These are phyloP conservation scores for Leccinum broughii DNA, from an alignment of 768 basidiomycete genomes.

Conservation along the genomic window DNA sequence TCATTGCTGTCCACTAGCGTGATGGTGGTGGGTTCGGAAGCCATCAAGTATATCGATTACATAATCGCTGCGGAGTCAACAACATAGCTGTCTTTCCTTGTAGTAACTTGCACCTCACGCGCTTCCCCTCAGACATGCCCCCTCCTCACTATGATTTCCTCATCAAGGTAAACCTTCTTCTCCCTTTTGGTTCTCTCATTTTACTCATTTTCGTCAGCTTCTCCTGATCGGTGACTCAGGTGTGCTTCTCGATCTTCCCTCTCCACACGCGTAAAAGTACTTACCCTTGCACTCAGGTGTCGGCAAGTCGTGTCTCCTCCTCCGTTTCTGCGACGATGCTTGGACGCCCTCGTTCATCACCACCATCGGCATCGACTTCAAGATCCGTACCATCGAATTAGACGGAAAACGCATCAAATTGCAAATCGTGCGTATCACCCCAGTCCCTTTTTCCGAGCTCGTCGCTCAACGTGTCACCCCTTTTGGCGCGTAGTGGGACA, in stretches of 20 bases:
- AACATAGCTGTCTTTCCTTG: too few relatives aligned
- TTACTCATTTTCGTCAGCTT: conserved; percentile 49
- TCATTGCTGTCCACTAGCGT: conserved; percentile 71
- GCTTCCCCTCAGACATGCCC: conserved; percentile 53
- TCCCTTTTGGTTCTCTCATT: background rate
- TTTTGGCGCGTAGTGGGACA: conserved; percentile 79
- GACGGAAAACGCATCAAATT: conserved; percentile 98
- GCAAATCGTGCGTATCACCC: conserved; percentile 81
- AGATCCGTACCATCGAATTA: conserved; percentile 97
- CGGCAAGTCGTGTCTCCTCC: conserved; percentile 93
- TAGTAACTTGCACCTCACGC: background rate
- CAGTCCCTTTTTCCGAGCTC: background rate
- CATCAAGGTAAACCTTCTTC: conserved; percentile 66
- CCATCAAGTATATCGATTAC: conserved; percentile 6
- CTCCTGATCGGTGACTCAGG: conserved; percentile 97
- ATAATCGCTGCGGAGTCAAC: conserved; percentile 17
- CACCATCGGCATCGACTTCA: conserved; percentile 99
- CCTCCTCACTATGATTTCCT: conserved; percentile 97
- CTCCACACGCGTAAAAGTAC: background rate
- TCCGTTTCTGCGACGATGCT: conserved; percentile 98
- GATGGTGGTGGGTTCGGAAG: conserved; percentile 35
- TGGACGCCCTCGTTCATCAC: conserved; percentile 99
- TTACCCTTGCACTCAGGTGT: conserved; percentile 57
- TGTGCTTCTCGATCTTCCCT: conserved; percentile 44
- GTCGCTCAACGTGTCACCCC: background rate